These are phyloP conservation scores for Chlorella sp. DNA, from an alignment of 139 green algal species.

Conservation along the genomic window DNA sequence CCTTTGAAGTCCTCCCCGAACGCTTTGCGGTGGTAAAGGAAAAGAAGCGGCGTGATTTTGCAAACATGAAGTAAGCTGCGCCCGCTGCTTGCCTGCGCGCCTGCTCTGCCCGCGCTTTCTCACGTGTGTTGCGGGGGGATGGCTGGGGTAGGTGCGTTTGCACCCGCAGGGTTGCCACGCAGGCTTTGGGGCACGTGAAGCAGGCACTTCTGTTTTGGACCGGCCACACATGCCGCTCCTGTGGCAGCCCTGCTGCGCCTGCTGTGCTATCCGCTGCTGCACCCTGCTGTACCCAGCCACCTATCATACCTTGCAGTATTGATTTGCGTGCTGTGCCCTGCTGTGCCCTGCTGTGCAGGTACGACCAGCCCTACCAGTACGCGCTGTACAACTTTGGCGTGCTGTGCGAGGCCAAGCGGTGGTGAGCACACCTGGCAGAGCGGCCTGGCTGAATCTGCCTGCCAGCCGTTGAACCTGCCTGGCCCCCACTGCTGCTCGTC, in stretches of 20 bases:
- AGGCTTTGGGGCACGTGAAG: no score
- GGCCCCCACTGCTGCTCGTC: no score
- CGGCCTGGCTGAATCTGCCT: no score
- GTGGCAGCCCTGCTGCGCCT: neutral
- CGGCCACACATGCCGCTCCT: no score
- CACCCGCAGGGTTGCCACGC: no score
- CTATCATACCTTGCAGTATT: no score
- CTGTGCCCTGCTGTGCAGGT: conserved; percentile 39
- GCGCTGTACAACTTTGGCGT: conserved; percentile 75
- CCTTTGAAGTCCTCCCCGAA: conserved; percentile 69
- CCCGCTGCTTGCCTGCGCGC: neutral
- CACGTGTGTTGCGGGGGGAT: no score
- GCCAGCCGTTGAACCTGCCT: no score
- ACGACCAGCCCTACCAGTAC: conserved; percentile 86
- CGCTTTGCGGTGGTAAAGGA: conserved; percentile 80
- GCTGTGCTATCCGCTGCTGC: no score
- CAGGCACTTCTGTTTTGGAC: no score
- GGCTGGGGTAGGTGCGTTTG: no score
- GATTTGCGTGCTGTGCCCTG: neutral
- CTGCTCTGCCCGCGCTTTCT: neutral
- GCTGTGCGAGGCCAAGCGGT: conserved; percentile 62
- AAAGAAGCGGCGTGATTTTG: conserved; percentile 45
- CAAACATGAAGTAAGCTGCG: conserved; percentile 42
- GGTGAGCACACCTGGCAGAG: neutral
- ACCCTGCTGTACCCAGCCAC: neutral